These are phyloP conservation scores for Gossypium australe DNA, from an alignment of 345 rosid genomes.

Conservation along the genomic window DNA sequence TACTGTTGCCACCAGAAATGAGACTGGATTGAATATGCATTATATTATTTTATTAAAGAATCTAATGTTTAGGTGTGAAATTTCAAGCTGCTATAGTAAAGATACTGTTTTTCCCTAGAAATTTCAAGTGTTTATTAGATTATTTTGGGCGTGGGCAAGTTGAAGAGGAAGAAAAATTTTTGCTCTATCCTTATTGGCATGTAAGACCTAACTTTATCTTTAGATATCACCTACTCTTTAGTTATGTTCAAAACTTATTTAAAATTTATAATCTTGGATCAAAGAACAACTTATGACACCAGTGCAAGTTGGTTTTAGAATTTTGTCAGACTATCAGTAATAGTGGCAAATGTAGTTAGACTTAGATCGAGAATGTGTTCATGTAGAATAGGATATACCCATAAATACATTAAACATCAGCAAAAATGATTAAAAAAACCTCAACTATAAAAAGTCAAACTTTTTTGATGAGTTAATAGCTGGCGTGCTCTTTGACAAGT, in stretches of 20 bases:
- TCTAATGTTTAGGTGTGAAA: not conserved
- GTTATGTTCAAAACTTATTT: not conserved
- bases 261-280: not conserved
- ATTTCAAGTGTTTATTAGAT: not conserved
- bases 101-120: not conserved
- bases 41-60: not conserved
- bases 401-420: not conserved
- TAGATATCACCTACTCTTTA: not conserved
- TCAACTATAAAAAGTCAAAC: not conserved
- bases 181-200: not conserved
- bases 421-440: not conserved
- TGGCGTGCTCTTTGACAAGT: not conserved
- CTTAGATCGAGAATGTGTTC: not conserved
- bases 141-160: not conserved
- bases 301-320: not conserved
- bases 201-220: not conserved
- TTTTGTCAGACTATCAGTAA: not conserved
- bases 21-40: not conserved
- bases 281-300: not conserved
- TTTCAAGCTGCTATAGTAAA: not conserved
- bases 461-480: not conserved
- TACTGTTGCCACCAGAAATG: not conserved
- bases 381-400: not conserved
- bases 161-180: not conserved
- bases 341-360: not conserved